Conservation (phyloP, 345 rosid species). For the Acer negundo region DNA sequence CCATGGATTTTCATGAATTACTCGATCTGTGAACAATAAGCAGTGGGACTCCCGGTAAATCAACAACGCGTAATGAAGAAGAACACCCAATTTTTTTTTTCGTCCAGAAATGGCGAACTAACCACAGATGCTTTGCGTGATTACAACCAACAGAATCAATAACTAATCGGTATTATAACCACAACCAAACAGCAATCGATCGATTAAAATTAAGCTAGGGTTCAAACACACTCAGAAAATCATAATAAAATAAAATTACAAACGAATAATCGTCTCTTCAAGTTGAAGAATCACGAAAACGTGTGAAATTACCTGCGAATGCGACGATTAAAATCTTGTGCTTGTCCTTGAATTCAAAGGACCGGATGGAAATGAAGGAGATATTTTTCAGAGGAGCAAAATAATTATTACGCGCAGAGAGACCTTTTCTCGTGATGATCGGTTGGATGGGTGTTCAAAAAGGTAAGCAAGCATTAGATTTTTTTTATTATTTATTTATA, state of each 20-base stretch:
- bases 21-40: background rate
- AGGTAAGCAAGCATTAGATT: background rate
- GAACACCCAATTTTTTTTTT: background rate
- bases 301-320: background rate
- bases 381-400: background rate
- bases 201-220: background rate
- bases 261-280: background rate
- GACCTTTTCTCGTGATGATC: conserved; percentile 6
- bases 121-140: background rate
- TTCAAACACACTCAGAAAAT: background rate
- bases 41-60: background rate
- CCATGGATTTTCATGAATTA: background rate
- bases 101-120: background rate
- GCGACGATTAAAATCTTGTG: background rate
- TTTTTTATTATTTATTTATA: background rate
- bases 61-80: background rate
- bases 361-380: background rate
- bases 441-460: conserved; percentile 13
- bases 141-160: background rate
- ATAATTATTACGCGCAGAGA: no score
- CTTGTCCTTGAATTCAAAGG: background rate
- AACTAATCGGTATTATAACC: background rate
- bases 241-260: background rate
- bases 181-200: background rate
- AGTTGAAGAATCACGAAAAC: conserved; percentile 9